Evolutionary conservation across 2,329 filamentous ascomycete species (phyloP).

Genomic region (Colletotrichum higginsianum): DNA sequence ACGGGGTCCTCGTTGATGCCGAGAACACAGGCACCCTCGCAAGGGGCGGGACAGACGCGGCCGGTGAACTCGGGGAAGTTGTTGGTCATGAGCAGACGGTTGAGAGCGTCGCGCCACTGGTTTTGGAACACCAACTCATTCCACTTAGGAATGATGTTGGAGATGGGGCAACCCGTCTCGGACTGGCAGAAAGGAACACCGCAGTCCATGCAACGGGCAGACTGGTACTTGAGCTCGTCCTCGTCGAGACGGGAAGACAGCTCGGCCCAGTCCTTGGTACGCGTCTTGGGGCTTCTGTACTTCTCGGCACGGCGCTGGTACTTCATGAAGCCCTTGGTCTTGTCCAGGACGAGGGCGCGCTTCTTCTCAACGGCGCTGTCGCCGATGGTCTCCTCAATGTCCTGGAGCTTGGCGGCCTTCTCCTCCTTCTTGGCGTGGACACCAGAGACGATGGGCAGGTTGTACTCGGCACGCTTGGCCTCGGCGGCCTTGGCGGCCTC

Average conservation of each 20-base stretch:
- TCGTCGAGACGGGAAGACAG: constrained; percentile 89
- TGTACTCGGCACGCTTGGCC: constrained; percentile 87
- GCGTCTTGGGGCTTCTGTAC: constrained; percentile 86
- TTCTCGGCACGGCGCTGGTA: constrained; percentile 94
- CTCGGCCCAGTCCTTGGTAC: constrained; percentile 95
- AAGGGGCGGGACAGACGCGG: constrained; percentile 95
- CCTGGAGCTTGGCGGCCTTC: constrained; percentile 78
- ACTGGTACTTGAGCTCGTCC: constrained; percentile 96
- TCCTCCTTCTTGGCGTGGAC: constrained; percentile 76
- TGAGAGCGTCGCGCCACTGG: constrained; percentile 92
- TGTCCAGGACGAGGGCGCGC: constrained; percentile 92
- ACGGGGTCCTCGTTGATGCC: constrained; percentile 98
- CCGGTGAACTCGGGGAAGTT: constrained; percentile 99
- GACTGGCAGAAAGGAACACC: constrained; percentile 99
- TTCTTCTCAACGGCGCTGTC: constrained; percentile 92
- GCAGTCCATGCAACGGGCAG: constrained; percentile 98
- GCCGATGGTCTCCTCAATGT: constrained; percentile 92
- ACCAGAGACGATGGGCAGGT: constrained; percentile 82
- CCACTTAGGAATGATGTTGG: constrained; percentile 98
- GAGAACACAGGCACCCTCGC: constrained; percentile 94
- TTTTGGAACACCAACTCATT: constrained; percentile 84
- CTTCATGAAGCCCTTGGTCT: constrained; percentile 98
- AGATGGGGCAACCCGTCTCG: constrained; percentile 94
- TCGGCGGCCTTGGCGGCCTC: constrained; percentile 89
- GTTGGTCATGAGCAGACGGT: constrained; percentile 94